Evolutionary conservation across 371 early-diverging fungal genomes (phyloP), one percentile per base, ranked within the genome.

Genomic region (Mucor saturninus): DNA sequence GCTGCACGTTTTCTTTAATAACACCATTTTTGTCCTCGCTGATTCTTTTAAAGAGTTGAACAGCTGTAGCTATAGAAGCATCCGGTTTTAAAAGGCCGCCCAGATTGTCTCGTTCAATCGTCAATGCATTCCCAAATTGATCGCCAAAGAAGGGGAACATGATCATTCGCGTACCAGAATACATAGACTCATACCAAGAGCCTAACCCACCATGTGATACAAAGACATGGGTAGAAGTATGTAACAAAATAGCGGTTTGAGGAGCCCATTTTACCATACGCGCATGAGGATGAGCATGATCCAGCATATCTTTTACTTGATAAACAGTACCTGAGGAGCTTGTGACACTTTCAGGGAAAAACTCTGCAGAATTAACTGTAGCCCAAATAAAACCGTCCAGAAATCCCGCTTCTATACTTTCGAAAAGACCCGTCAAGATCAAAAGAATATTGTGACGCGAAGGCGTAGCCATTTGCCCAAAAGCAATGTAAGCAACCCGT

Each of bases 81-180:
- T 43, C 35, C 26, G 11, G 11, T 1, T 43, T 31, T 10, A 59
- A 56, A 15, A 48, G 42, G 13, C 32, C 46, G 1, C 50, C 71
- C 15, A 61, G 32, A 2, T 37, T 30, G 2, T 21, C 5, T 11
- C 35, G 52, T 32, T 66, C 59, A 50, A 70, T 26, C 2, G 21
- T 39, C 0, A 56, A 43, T 4, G 62, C 54, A 13, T 72, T 72
- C 3, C 35, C 40, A 21, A 64, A 64, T 39, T 82, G 83, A 46
- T 82, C 83, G 1, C 69, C 76, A 59, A 77, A 76, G 51, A 76
- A 77, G 1, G 80, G 83, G 37, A 69, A 66, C 38, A 75, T 54
- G 3, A 75, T 37, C 54, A 79, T 53, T 3, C 63, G 75, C 10
- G 50, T 68, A 9, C 76, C 78, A 53, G 64, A 32, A 49, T 68